A percentile compares a stretch with the other conserved stretches of the same genome.
These are phyloP conservation scores for Heterobasidion occidentale DNA, from an alignment of 1,284 basidiomycete species.

Conservation along the genomic window DNA sequence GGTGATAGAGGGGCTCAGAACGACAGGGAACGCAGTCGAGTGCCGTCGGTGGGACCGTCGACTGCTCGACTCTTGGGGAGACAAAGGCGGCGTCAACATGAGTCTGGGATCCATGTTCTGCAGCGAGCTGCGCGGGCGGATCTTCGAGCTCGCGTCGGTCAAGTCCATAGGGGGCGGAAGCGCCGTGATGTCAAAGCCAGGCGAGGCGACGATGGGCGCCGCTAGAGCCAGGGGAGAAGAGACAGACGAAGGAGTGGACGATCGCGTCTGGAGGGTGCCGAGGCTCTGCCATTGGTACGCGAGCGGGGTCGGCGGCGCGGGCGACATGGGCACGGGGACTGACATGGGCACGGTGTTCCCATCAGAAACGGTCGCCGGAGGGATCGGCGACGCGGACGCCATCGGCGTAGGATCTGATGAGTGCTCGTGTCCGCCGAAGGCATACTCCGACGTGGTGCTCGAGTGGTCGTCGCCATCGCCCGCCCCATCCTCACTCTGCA, in stretches of 20 bases:
- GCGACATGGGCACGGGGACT: neutral
- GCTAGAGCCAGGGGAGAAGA: slow-evolving; percentile 78
- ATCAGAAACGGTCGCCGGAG: slow-evolving; percentile 20
- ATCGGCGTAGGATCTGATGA: slow-evolving; percentile 62
- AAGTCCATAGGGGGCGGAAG: slow-evolving; percentile 54
- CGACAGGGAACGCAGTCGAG: slow-evolving; percentile 56
- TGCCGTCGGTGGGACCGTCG: slow-evolving; percentile 60
- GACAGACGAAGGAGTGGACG: slow-evolving; percentile 77
- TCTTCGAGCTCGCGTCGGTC: slow-evolving; percentile 34
- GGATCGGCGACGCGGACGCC: slow-evolving; percentile 52
- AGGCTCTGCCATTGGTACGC: slow-evolving; percentile 34
- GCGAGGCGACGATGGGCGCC: slow-evolving; percentile 70
- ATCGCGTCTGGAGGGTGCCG: slow-evolving; percentile 55
- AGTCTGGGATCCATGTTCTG: slow-evolving; percentile 52
- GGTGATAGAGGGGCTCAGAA: slow-evolving; percentile 27
- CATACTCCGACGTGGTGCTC: slow-evolving; percentile 59
- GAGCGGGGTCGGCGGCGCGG: slow-evolving; percentile 12
- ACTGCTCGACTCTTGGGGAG: slow-evolving; percentile 51
- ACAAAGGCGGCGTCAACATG: slow-evolving; percentile 53
- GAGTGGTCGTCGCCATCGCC: slow-evolving; percentile 39
- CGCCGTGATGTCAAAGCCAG: slow-evolving; percentile 36
- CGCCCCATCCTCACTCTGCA: slow-evolving; percentile 22
- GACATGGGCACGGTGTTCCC: slow-evolving; percentile 8
- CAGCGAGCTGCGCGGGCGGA: slow-evolving; percentile 50
- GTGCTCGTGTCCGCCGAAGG: slow-evolving; percentile 35